Conservation (phyloP, 139 green algal species). For the Klebsormidium nitens region DNA sequence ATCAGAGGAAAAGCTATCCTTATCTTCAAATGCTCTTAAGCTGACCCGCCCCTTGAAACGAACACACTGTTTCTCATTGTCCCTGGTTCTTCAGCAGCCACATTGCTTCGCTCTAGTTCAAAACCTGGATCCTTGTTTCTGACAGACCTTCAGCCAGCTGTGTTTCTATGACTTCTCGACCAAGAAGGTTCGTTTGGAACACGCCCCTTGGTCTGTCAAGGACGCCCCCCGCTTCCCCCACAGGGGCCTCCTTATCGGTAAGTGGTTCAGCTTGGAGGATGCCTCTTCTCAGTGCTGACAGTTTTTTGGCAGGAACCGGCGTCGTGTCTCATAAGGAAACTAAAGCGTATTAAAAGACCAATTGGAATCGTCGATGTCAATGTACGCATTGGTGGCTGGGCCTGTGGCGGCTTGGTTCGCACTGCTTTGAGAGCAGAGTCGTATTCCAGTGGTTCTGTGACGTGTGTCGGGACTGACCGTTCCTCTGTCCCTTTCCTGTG, state of each 20-base stretch:
- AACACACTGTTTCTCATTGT: no score
- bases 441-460: no score
- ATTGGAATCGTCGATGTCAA: background rate
- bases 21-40: no score
- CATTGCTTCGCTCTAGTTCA: no score
- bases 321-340: no score
- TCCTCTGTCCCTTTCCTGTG: no score
- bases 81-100: no score
- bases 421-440: background rate
- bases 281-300: background rate
- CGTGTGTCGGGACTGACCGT: no score
- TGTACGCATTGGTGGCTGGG: background rate
- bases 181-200: background rate
- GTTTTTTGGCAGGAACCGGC: no score
- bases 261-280: background rate
- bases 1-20: no score
- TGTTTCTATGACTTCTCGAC: background rate
- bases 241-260: constrained; percentile 31
- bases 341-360: background rate
- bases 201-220: constrained; percentile 16
- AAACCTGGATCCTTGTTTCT: no score
- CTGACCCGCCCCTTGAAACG: no score
- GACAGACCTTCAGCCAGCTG: constrained; percentile 37
- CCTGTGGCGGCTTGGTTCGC: background rate
- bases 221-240: constrained; percentile 30